phyloP scores from a whole-genome alignment of 768 basidiomycete genomes.

The Tylopilus sp. region DNA sequence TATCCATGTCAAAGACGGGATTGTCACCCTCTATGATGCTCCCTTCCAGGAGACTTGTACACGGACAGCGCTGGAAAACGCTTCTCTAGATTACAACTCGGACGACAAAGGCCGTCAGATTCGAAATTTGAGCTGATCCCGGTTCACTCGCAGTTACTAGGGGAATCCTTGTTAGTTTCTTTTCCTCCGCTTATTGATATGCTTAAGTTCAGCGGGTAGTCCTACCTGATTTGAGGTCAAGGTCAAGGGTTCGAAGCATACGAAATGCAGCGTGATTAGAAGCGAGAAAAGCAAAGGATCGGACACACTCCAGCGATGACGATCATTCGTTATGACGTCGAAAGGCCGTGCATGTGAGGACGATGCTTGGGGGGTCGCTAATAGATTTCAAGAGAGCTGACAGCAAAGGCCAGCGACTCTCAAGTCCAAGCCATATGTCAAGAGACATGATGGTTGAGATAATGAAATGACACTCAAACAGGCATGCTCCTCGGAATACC shows the following conservation, averaged over 20 bases:
- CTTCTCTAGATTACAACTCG: conserved; percentile 80
- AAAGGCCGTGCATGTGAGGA: conserved; percentile 17
- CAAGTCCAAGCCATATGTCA: conserved; percentile 11
- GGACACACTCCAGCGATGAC: conserved; percentile 23
- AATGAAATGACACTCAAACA: conserved; percentile 72
- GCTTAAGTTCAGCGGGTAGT: conserved; percentile 86
- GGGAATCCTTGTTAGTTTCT: conserved; percentile 90
- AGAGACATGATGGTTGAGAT: conserved; percentile 41
- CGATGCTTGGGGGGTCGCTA: not conserved
- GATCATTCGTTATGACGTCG: conserved; percentile 56
- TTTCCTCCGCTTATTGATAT: conserved; percentile 90
- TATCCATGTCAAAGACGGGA: conserved; percentile 56
- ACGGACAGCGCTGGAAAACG: conserved; percentile 63
- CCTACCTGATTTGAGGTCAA: conserved; percentile 76
- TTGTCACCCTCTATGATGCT: conserved; percentile 78
- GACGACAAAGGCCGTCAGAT: conserved; percentile 63
- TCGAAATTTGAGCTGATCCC: conserved; percentile 83
- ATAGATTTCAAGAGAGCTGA: conserved; percentile 16
- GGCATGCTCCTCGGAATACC: conserved; percentile 73
- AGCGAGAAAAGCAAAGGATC: not conserved
- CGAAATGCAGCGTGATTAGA: too few relatives aligned
- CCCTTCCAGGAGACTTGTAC: conserved; percentile 79
- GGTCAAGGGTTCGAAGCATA: conserved; percentile 29
- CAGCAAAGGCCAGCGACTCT: conserved; percentile 5
- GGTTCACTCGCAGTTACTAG: conserved; percentile 85